Evolutionary conservation across 2,329 filamentous ascomycete species (phyloP).

Genomic region (Ophiostoma tasmaniense): DNA sequence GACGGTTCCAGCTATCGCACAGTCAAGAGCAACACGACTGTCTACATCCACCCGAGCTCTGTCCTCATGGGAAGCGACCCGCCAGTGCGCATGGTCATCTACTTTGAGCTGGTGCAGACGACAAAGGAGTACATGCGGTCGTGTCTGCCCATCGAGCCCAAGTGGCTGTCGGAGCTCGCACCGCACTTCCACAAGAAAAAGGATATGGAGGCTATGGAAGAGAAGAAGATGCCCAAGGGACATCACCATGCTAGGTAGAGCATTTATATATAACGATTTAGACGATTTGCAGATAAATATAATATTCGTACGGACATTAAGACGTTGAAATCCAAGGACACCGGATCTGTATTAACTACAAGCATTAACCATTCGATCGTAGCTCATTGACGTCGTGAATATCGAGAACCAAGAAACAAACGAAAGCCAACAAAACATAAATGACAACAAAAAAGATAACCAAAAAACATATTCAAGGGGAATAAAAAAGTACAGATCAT

Average conservation of each 20-base stretch:
- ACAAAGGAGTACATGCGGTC: constrained; percentile 89
- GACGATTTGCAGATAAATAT: neutral
- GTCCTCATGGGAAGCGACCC: constrained; percentile 73
- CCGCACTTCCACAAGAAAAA: constrained; percentile 93
- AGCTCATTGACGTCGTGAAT: neutral
- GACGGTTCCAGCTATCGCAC: constrained; percentile 84
- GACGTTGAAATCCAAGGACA: neutral
- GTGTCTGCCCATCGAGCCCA: constrained; percentile 73
- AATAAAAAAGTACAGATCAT: neutral
- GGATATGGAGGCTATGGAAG: constrained; percentile 74
- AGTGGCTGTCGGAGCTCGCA: constrained; percentile 82
- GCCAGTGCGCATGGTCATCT: constrained; percentile 72
- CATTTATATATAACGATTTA: neutral
- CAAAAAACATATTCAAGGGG: neutral
- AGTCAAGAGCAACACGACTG: constrained; percentile 79
- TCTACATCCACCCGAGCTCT: constrained; percentile 84
- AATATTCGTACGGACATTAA: no score
- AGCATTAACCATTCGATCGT: neutral
- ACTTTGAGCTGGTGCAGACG: constrained; percentile 73
- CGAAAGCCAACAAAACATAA: neutral
- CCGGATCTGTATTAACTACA: neutral
- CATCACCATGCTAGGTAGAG: constrained; percentile 11
- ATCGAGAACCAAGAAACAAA: neutral
- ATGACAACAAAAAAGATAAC: neutral
- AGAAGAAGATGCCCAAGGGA: constrained; percentile 51